phyloP scores from a whole-genome alignment of 1,139 yeast species.

The Hansenula lynferdii region DNA sequence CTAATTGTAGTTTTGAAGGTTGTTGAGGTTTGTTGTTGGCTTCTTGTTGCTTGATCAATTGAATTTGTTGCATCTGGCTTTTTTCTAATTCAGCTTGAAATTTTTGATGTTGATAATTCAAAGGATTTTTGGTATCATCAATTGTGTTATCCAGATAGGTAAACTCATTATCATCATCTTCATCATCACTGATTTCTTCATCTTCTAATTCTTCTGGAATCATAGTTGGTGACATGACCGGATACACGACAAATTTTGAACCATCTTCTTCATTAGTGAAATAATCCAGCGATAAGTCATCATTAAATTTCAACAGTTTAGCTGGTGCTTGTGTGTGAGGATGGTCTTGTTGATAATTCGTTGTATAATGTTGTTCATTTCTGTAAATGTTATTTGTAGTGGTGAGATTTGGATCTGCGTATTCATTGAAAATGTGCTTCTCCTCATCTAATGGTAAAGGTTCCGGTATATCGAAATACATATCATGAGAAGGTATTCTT shows the following conservation, averaged over 20 bases:
- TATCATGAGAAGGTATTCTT: slow-evolving; percentile 21
- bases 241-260: slow-evolving; percentile 16
- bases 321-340: slow-evolving; percentile 5
- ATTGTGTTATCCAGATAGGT: slow-evolving; percentile 17
- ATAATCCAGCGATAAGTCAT: slow-evolving; percentile 21
- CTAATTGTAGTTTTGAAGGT: background rate
- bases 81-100: slow-evolving; percentile 6
- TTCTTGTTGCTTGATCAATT: background rate
- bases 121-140: slow-evolving; percentile 5
- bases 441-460: slow-evolving; percentile 7
- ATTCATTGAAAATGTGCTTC: slow-evolving; percentile 28
- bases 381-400: slow-evolving; percentile 20
- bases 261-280: slow-evolving; percentile 20
- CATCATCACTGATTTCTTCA: slow-evolving; percentile 27
- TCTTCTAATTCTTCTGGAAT: slow-evolving; percentile 29
- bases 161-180: slow-evolving; percentile 22
- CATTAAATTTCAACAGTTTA: slow-evolving; percentile 20
- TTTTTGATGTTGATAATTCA: slow-evolving; percentile 3
- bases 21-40: background rate
- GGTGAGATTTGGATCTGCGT: slow-evolving; percentile 33
- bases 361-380: slow-evolving; percentile 2
- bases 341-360: background rate
- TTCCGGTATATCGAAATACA: slow-evolving; percentile 21
- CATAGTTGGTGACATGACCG: slow-evolving; percentile 14
- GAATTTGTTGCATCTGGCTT: slow-evolving; percentile 5